Conservation (phyloP, 2,329 filamentous ascomycete genomes). For the Colletotrichum karsti region DNA sequence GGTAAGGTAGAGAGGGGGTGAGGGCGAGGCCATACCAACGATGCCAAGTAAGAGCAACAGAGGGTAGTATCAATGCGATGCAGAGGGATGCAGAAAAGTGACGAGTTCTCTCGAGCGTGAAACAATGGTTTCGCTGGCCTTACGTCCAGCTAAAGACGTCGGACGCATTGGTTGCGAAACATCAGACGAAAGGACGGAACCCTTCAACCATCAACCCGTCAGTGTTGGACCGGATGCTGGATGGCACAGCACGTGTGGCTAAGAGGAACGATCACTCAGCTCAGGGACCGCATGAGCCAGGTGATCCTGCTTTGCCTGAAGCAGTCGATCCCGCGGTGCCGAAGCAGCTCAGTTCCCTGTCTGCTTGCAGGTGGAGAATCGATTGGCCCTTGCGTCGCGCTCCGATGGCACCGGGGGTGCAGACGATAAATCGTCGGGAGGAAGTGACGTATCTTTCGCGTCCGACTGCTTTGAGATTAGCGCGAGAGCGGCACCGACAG, state of each 20-base stretch:
- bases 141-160: slow-evolving; percentile 8
- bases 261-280: background rate
- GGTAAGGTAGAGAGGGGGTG: no score
- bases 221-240: slow-evolving; percentile 4
- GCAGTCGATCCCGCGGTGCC: slow-evolving; percentile 22
- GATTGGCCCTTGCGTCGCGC: slow-evolving; percentile 16
- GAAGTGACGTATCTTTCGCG: background rate
- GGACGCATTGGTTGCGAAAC: slow-evolving; percentile 19
- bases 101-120: slow-evolving; percentile 21
- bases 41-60: background rate
- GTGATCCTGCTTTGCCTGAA: slow-evolving; percentile 16
- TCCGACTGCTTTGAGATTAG: background rate
- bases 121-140: slow-evolving; percentile 23
- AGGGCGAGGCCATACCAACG: slow-evolving; percentile 16
- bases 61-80: slow-evolving; percentile 28
- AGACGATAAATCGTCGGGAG: background rate
- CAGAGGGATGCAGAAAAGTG: slow-evolving; percentile 22
- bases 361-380: slow-evolving; percentile 15
- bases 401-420: background rate
- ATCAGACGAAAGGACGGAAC: slow-evolving; percentile 19
- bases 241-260: background rate
- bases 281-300: slow-evolving; percentile 21
- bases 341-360: slow-evolving; percentile 19
- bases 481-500: background rate
- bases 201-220: background rate